Percentiles rank a stretch among this genome's conserved stretches.
Evolutionary conservation across 2,329 filamentous ascomycete genomes (phyloP).

Genomic region (Ascochyta pisi): DNA sequence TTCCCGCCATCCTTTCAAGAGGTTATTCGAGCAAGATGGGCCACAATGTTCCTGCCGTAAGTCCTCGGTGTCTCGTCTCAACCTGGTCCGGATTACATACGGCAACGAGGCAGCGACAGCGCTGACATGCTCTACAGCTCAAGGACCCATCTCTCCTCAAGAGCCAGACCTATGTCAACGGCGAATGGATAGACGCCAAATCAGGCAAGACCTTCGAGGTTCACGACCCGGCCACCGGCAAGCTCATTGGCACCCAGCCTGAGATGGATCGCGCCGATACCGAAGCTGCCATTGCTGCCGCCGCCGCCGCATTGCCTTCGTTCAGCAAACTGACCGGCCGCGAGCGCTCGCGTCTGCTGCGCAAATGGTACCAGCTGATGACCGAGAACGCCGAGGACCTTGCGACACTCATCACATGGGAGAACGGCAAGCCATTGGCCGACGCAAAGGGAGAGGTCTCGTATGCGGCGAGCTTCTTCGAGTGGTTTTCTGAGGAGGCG

Average conservation of each 20-base stretch:
- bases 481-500: constrained; percentile 52
- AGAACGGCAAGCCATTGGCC: constrained; percentile 84
- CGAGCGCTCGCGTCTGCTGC: constrained; percentile 74
- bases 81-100: neutral
- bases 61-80: constrained; percentile 10
- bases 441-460: constrained; percentile 51
- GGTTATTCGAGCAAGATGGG: constrained; percentile 51
- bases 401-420: constrained; percentile 83
- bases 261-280: constrained; percentile 84
- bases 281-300: constrained; percentile 82
- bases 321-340: constrained; percentile 77
- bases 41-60: constrained; percentile 51
- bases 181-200: constrained; percentile 84
- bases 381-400: constrained; percentile 80
- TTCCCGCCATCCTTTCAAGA: constrained; percentile 47
- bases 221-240: constrained; percentile 80
- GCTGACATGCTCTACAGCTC: constrained; percentile 46
- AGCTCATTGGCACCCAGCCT: constrained; percentile 80
- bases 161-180: constrained; percentile 85
- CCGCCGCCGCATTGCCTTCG: constrained; percentile 73
- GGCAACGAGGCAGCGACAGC: neutral
- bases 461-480: constrained; percentile 51
- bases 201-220: constrained; percentile 94
- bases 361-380: constrained; percentile 83
- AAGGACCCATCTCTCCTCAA: constrained; percentile 73